Percentiles rank a stretch among this genome's conserved stretches.
These are phyloP conservation scores for Rhytidhysteron rufulum DNA, from an alignment of 2,329 filamentous ascomycete species.

Conservation along the genomic window DNA sequence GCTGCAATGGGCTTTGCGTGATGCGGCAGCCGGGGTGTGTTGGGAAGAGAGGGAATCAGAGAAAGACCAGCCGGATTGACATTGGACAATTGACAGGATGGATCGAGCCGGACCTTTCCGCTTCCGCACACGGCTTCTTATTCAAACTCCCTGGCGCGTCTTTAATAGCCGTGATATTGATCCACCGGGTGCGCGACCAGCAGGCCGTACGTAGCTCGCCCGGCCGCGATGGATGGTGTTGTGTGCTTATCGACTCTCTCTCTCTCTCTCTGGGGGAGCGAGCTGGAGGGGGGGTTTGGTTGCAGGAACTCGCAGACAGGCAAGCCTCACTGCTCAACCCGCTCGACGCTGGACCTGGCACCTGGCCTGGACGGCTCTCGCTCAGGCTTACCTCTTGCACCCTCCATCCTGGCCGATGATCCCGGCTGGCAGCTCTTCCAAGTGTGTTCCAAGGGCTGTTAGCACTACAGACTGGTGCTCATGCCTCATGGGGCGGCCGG, in stretches of 20 bases:
- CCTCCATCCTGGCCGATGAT: conserved; percentile 27
- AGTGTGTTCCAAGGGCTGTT: neutral
- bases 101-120: conserved; percentile 28
- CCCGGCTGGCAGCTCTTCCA: conserved; percentile 22
- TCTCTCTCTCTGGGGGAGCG: too few species aligned
- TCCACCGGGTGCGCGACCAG: too few species aligned
- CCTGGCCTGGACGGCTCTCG: conserved; percentile 6
- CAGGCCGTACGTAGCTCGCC: too few species aligned
- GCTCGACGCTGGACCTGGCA: conserved; percentile 9
- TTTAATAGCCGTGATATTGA: conserved; percentile 9
- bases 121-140: conserved; percentile 24
- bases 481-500: neutral
- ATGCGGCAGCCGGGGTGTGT: too few species aligned
- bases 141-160: conserved; percentile 14
- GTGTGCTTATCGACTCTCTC: conserved; percentile 8
- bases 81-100: conserved; percentile 9
- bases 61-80: too few species aligned
- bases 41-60: too few species aligned
- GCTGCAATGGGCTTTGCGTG: neutral
- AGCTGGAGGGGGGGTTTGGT: conserved; percentile 3
- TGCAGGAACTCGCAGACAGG: too few species aligned
- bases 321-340: conserved; percentile 14
- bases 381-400: conserved; percentile 16
- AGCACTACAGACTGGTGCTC: neutral
- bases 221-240: conserved; percentile 8